A percentile compares a stretch with the other conserved stretches of the same genome.
phyloP scores from a whole-genome alignment of 768 basidiomycete genomes.

The Tylopilus cervinicoccineus region DNA sequence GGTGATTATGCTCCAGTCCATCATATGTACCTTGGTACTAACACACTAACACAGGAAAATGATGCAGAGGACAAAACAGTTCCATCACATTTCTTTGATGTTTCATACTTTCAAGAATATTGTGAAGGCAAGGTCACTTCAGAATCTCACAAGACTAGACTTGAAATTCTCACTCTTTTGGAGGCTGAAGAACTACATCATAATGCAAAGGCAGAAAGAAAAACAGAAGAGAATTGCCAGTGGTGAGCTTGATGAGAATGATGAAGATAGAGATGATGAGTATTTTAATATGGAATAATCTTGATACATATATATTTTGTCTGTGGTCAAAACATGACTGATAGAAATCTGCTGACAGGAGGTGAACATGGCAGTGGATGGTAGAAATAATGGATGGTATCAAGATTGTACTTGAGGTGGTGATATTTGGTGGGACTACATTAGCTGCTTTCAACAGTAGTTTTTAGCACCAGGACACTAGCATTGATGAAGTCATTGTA shows the following conservation, averaged over 20 bases:
- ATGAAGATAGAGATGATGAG: conserved; percentile 9
- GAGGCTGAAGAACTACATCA: conserved; percentile 13
- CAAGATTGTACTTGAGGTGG: too few species aligned
- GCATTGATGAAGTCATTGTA: too few species aligned
- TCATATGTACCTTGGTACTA: neutral
- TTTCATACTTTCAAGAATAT: conserved; percentile 23
- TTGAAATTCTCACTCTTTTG: conserved; percentile 19
- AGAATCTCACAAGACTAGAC: conserved; percentile 14
- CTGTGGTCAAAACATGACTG: too few species aligned
- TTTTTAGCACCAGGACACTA: too few species aligned
- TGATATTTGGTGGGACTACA: too few species aligned
- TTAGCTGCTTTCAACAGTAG: too few species aligned
- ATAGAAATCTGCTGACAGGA: too few species aligned
- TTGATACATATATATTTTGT: too few species aligned
- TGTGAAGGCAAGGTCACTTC: conserved; percentile 23
- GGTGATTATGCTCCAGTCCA: neutral
- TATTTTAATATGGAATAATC: too few species aligned
- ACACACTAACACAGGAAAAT: conserved; percentile 15
- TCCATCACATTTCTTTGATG: conserved; percentile 16
- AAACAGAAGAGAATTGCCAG: conserved; percentile 7
- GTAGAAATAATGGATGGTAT: too few species aligned
- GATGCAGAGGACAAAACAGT: conserved; percentile 22
- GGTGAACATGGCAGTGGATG: too few species aligned
- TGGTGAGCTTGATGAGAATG: conserved; percentile 10
- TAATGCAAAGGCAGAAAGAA: conserved; percentile 3